Conservation (phyloP, 352 stramenopile genomes). For the Thraustochytrium striatum region DNA sequence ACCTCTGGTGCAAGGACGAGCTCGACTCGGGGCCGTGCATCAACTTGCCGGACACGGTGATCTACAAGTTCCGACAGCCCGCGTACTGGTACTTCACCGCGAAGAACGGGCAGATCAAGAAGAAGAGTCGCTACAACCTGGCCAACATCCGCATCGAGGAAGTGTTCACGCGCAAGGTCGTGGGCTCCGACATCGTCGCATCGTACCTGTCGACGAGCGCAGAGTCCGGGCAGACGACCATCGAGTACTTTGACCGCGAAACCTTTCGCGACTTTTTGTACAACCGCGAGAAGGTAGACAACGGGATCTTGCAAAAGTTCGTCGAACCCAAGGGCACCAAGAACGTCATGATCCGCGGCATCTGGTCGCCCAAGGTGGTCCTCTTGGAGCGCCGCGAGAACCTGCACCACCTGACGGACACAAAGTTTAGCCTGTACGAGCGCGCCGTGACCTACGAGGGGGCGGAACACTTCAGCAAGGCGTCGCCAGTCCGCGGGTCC, state of each 20-base stretch:
- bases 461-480: slow-evolving; percentile 71
- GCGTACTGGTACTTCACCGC: slow-evolving; percentile 90
- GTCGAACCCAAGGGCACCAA: slow-evolving; percentile 81
- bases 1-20: slow-evolving; percentile 83
- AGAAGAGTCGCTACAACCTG: slow-evolving; percentile 82
- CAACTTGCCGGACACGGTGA: slow-evolving; percentile 83
- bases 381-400: slow-evolving; percentile 85
- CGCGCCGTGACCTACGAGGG: slow-evolving; percentile 89
- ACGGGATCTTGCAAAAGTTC: slow-evolving; percentile 89
- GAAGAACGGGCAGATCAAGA: slow-evolving; percentile 75
- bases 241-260: slow-evolving; percentile 85
- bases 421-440: slow-evolving; percentile 84
- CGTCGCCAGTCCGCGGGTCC: slow-evolving; percentile 77
- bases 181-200: slow-evolving; percentile 75
- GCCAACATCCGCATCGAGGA: slow-evolving; percentile 86
- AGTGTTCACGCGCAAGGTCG: slow-evolving; percentile 76
- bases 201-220: slow-evolving; percentile 72
- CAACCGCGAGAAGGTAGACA: slow-evolving; percentile 75
- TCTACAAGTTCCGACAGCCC: slow-evolving; percentile 85
- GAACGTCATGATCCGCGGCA: slow-evolving; percentile 77
- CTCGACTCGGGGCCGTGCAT: slow-evolving; percentile 73
- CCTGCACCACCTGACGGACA: slow-evolving; percentile 78
- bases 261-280: slow-evolving; percentile 86
- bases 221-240: slow-evolving; percentile 59
- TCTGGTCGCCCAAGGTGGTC: slow-evolving; percentile 91